Evolutionary conservation across 2,329 filamentous ascomycete genomes (phyloP).

Genomic region (Chaetothyriales sp.): DNA sequence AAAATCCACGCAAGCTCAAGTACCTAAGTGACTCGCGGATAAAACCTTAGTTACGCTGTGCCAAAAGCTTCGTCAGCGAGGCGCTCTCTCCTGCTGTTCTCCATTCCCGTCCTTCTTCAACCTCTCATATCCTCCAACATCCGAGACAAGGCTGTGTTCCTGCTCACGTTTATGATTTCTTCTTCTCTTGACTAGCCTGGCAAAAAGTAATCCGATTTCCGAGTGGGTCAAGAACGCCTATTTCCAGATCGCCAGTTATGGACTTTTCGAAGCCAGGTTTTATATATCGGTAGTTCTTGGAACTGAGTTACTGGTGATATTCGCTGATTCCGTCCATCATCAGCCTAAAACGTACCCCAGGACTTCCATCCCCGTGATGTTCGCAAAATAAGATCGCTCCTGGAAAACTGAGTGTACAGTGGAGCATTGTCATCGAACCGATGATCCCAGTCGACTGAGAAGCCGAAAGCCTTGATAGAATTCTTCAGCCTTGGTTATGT

Average conservation of each 20-base stretch:
- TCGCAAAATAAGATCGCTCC: constrained; percentile 1
- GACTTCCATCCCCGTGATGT: constrained; percentile 1
- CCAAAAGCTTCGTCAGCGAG: no score
- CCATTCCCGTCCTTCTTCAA: no score
- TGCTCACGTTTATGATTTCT: no score
- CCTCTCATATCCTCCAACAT: no score
- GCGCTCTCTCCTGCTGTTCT: no score
- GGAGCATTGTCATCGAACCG: not conserved
- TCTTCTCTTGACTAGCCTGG: not conserved
- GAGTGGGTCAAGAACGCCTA: constrained; percentile 1
- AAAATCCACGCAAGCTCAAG: no score
- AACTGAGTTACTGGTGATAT: not conserved
- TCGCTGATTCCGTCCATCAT: constrained; percentile 1
- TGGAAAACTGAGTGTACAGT: not conserved
- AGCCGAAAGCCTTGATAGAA: constrained; percentile 2
- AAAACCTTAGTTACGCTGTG: no score
- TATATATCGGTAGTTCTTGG: constrained; percentile 1
- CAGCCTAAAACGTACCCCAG: not conserved
- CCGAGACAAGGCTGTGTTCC: no score
- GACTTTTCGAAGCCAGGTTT: not conserved
- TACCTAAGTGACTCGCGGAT: no score
- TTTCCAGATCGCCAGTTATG: not conserved
- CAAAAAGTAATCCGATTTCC: constrained; percentile 2
- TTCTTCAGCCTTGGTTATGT: constrained; percentile 1
- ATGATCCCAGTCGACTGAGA: constrained; percentile 2